phyloP scores from a whole-genome alignment of 768 basidiomycete species.

The Tylopilus rubrobrunneus region DNA sequence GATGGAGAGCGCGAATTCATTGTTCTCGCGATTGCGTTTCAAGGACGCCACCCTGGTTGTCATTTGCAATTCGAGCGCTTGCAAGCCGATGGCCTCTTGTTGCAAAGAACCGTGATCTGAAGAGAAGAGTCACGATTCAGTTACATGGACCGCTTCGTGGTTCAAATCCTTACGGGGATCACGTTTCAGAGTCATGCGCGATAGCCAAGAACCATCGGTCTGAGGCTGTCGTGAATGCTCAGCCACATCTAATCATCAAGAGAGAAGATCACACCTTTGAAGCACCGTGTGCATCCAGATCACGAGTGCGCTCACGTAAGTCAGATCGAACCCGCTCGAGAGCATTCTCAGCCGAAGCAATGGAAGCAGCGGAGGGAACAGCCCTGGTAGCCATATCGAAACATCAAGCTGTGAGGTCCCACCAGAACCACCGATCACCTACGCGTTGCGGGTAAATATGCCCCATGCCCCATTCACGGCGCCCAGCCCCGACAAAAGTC shows the following conservation, averaged over 20 bases:
- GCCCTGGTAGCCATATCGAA: conserved; percentile 15
- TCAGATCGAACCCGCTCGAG: conserved; percentile 60
- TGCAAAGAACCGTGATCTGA: conserved; percentile 36
- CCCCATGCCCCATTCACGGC: conserved; percentile 66
- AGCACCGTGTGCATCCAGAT: conserved; percentile 22
- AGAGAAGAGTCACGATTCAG: background rate
- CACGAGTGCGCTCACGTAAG: conserved; percentile 35
- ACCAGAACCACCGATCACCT: conserved; percentile 6
- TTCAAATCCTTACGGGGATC: conserved; percentile 27
- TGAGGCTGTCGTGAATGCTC: conserved; percentile 20
- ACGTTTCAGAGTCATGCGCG: conserved; percentile 29
- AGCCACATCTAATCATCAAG: conserved; percentile 3
- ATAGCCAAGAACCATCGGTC: conserved; percentile 26
- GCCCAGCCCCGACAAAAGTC: conserved; percentile 75
- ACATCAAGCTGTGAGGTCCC: conserved; percentile 5
- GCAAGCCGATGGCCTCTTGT: conserved; percentile 61
- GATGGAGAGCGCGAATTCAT: conserved; percentile 50
- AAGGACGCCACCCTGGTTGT: conserved; percentile 49
- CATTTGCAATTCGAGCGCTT: conserved; percentile 70
- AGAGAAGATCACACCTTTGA: conserved; percentile 22
- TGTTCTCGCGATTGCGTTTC: conserved; percentile 45
- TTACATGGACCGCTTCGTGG: background rate
- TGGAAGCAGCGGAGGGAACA: conserved; percentile 25
- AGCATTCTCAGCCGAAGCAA: conserved; percentile 54
- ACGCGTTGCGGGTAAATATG: conserved; percentile 22